These are phyloP conservation scores for Fusarium tupiense DNA, from an alignment of 2,329 filamentous ascomycete genomes.

Conservation along the genomic window DNA sequence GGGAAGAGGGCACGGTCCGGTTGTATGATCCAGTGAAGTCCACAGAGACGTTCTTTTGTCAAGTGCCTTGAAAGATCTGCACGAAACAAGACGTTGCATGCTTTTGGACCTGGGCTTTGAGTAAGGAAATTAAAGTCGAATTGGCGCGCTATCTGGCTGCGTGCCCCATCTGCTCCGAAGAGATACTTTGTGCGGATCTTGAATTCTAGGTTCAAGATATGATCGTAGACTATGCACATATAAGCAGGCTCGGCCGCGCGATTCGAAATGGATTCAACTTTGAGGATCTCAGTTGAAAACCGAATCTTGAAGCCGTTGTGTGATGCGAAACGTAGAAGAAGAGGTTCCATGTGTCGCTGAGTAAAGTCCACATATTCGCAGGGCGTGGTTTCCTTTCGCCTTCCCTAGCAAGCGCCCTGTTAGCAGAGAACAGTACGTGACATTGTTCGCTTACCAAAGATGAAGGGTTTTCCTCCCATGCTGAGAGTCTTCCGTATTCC, in stretches of 20 bases:
- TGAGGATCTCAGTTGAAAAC: neutral
- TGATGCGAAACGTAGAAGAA: neutral
- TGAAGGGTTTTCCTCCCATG: neutral
- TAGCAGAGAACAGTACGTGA: rapidly evolving
- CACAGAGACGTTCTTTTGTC: rapidly evolving
- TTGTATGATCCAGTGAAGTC: neutral
- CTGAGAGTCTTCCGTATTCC: neutral
- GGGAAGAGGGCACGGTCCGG: neutral
- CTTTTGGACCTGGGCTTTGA: neutral
- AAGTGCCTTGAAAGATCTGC: neutral
- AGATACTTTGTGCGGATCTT: neutral
- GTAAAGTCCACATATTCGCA: neutral
- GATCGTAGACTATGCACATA: neutral
- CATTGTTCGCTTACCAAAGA: rapidly evolving
- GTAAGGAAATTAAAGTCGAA: neutral
- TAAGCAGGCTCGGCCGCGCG: rapidly evolving
- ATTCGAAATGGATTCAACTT: rapidly evolving
- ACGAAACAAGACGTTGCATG: neutral
- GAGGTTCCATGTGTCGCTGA: neutral
- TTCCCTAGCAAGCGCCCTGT: rapidly evolving
- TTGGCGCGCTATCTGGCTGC: neutral
- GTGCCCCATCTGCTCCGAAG: neutral
- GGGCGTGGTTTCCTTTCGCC: neutral
- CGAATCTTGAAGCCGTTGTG: neutral
- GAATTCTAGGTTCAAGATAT: neutral